phyloP scores from a whole-genome alignment of 768 basidiomycete genomes.

The Exidia glandulosa region DNA sequence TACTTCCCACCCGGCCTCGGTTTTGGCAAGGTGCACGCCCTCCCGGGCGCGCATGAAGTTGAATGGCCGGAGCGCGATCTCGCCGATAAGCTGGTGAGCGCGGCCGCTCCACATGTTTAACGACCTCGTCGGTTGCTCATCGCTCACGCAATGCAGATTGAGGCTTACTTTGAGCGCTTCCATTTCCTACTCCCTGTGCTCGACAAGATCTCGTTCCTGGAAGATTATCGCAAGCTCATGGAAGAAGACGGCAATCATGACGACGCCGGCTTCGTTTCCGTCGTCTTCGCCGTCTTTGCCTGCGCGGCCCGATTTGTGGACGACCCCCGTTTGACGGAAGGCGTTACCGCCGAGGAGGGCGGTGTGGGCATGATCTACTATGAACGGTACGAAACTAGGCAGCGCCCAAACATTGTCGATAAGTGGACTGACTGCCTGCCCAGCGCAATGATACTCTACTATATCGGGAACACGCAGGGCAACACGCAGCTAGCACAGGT shows the following conservation, averaged over 20 bases:
- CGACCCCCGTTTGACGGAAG: conserved; percentile 49
- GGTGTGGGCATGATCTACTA: conserved; percentile 87
- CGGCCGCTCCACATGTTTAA: not conserved
- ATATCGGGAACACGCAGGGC: conserved; percentile 64
- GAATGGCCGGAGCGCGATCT: conserved; percentile 79
- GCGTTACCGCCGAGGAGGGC: conserved; percentile 56
- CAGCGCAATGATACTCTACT: conserved; percentile 82
- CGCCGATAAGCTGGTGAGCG: conserved; percentile 70
- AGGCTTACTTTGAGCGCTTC: conserved; percentile 77
- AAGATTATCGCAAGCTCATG: conserved; percentile 64
- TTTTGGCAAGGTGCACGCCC: conserved; percentile 74
- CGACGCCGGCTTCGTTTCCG: conserved; percentile 64
- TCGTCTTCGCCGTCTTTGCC: conserved; percentile 86
- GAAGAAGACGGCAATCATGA: conserved; percentile 45
- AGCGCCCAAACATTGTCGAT: not conserved
- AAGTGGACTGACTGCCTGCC: too few relatives aligned
- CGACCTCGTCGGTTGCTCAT: not conserved
- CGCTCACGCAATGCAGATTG: conserved; percentile 38
- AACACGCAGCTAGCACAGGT: conserved; percentile 80
- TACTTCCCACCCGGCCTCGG: conserved; percentile 84
- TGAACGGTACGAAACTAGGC: conserved; percentile 49
- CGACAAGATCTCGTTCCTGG: conserved; percentile 75
- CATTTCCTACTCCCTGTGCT: conserved; percentile 85
- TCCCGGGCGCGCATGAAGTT: conserved; percentile 76
- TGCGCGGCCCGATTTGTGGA: conserved; percentile 71